Conservation (phyloP, 768 basidiomycete species). For the Kwoniella pini region DNA sequence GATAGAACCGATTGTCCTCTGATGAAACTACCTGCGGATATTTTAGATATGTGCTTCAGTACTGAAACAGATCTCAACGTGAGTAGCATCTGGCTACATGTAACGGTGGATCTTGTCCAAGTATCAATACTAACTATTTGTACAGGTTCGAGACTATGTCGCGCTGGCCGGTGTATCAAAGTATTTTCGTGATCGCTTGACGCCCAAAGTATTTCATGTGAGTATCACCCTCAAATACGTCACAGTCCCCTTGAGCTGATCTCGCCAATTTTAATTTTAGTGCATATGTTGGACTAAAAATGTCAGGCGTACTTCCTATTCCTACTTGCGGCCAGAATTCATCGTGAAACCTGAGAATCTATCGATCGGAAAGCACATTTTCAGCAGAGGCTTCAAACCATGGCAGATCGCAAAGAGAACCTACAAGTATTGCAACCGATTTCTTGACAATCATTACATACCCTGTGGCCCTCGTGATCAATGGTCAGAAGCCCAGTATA, state of each 20-base stretch:
- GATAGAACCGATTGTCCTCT: slow-evolving; percentile 21
- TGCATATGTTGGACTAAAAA: neutral
- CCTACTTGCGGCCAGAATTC: neutral
- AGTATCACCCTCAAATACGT: neutral
- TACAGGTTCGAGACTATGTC: slow-evolving; percentile 27
- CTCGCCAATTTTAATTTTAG: neutral
- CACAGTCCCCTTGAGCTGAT: no score
- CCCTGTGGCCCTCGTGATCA: slow-evolving; percentile 20
- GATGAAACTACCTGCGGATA: slow-evolving; percentile 19
- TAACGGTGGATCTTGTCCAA: no score
- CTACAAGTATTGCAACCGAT: neutral
- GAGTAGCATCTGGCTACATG: no score
- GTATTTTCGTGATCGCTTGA: slow-evolving; percentile 28
- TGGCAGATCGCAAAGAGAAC: neutral
- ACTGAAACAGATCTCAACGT: slow-evolving; percentile 10
- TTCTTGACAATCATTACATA: slow-evolving; percentile 14
- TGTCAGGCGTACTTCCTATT: neutral
- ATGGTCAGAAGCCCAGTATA: slow-evolving; percentile 29
- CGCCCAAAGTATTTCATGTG: slow-evolving; percentile 27
- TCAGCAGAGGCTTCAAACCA: neutral
- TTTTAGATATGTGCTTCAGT: slow-evolving; percentile 26
- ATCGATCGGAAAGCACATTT: neutral
- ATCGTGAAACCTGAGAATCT: neutral
- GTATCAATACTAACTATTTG: no score
- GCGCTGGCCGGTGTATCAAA: slow-evolving; percentile 28